Percentiles rank a stretch among this genome's conserved stretches.
These are phyloP conservation scores for Myxozyma vanderwaltii DNA, from an alignment of 805 yeast species.

Conservation along the genomic window DNA sequence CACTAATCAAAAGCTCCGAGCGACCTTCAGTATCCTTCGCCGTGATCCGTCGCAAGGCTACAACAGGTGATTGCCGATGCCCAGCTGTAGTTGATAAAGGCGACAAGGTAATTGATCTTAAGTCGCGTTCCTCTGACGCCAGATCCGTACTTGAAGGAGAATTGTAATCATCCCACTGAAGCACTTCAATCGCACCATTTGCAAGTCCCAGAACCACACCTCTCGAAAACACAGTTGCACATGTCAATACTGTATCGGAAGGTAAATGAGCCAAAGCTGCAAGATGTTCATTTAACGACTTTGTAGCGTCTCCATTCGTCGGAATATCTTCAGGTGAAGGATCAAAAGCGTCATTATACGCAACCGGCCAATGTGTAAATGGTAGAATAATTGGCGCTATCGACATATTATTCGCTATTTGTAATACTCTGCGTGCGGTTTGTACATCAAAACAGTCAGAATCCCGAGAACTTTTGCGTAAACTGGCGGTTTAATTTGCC, in stretches of 20 bases:
- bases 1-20: constrained; percentile 28
- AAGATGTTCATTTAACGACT: constrained; percentile 3
- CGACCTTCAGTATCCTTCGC: constrained; percentile 34
- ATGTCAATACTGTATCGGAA: constrained; percentile 27
- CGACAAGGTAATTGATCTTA: constrained; percentile 1
- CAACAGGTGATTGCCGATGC: constrained; percentile 30
- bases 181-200: constrained; percentile 29
- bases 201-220: constrained; percentile 29
- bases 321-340: constrained; percentile 10
- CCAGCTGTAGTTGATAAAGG: constrained; percentile 33
- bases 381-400: constrained; percentile 30
- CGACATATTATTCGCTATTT: constrained; percentile 27
- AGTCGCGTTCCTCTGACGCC: not conserved
- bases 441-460: too few species aligned
- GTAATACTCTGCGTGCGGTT: too few species aligned
- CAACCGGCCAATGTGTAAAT: constrained; percentile 33
- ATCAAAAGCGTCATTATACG: constrained; percentile 9
- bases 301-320: not conserved
- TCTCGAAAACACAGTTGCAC: constrained; percentile 30
- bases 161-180: constrained; percentile 27
- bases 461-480: too few species aligned
- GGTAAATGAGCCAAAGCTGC: constrained; percentile 15
- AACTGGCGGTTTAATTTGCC: too few species aligned
- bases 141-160: not conserved
- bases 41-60: constrained; percentile 26